phyloP scores from a whole-genome alignment of 164 flowering plant species.

The Magnolia sinica region DNA sequence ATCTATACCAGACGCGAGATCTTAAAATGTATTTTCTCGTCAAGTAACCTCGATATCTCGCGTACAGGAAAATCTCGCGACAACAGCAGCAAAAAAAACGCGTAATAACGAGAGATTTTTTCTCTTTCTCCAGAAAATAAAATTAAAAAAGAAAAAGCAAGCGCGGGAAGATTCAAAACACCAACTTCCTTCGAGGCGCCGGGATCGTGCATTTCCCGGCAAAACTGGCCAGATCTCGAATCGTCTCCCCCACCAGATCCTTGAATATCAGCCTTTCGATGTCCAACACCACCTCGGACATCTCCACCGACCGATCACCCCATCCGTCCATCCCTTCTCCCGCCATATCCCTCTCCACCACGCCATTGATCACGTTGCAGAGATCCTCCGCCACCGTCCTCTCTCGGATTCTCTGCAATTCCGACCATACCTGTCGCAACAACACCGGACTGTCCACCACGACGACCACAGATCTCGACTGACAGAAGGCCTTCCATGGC shows the following conservation, averaged over 20 bases:
- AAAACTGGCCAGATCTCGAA: slow-evolving; percentile 52
- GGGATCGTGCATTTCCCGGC: slow-evolving; percentile 21
- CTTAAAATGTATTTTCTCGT: background rate
- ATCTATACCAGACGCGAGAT: no score
- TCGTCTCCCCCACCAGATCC: slow-evolving; percentile 75
- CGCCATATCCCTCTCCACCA: slow-evolving; percentile 58
- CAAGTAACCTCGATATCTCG: background rate
- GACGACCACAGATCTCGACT: slow-evolving; percentile 4
- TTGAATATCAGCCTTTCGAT: slow-evolving; percentile 82
- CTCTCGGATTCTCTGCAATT: slow-evolving; percentile 46
- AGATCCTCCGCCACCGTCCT: slow-evolving; percentile 47
- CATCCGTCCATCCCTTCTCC: slow-evolving; percentile 50
- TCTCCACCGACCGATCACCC: slow-evolving; percentile 55
- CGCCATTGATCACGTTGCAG: slow-evolving; percentile 49
- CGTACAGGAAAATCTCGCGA: background rate
- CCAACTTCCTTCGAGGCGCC: slow-evolving; percentile 56
- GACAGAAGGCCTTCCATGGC: slow-evolving; percentile 48
- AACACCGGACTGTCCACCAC: slow-evolving; percentile 6
- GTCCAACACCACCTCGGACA: slow-evolving; percentile 65
- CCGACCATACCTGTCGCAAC: slow-evolving; percentile 57
- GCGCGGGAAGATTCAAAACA: slow-evolving; percentile 35
- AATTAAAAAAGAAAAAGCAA: no score
- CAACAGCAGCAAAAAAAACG: background rate
- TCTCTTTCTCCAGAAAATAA: background rate
- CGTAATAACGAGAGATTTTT: background rate